phyloP scores from a whole-genome alignment of 768 basidiomycete genomes.

The Psilocybe azurescens region DNA sequence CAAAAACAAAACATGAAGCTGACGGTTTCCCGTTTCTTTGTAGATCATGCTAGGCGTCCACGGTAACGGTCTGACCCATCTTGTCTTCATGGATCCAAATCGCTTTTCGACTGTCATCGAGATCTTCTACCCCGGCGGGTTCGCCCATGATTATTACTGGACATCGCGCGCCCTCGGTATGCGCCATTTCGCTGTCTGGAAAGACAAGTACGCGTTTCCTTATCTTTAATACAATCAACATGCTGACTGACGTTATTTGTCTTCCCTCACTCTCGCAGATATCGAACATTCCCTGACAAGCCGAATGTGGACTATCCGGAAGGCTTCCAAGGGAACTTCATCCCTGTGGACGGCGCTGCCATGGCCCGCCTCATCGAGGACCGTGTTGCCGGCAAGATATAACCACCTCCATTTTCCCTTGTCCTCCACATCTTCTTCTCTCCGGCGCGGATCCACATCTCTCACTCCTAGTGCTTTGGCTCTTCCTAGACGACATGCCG shows the following conservation, averaged over 20 bases:
- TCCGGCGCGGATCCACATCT: not conserved
- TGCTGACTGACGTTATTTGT: not conserved
- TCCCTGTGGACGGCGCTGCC: slow-evolving; percentile 72
- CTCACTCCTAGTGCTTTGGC: not conserved
- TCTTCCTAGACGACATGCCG: too few relatives aligned
- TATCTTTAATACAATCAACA: not conserved
- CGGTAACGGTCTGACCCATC: slow-evolving; percentile 83
- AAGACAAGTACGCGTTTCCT: slow-evolving; percentile 58
- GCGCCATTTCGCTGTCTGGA: slow-evolving; percentile 80
- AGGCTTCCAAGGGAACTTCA: slow-evolving; percentile 81
- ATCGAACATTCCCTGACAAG: slow-evolving; percentile 48
- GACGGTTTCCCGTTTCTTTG: slow-evolving; percentile 6
- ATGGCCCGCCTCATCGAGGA: slow-evolving; percentile 78
- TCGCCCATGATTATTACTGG: slow-evolving; percentile 89
- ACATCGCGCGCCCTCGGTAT: slow-evolving; percentile 76
- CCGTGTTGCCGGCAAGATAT: slow-evolving; percentile 42
- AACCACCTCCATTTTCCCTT: not conserved
- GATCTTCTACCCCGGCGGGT: slow-evolving; percentile 81
- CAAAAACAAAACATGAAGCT: not conserved
- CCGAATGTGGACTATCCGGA: slow-evolving; percentile 72
- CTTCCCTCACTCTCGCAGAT: slow-evolving; percentile 17
- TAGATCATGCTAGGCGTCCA: slow-evolving; percentile 77
- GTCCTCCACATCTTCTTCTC: not conserved
- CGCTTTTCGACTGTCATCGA: slow-evolving; percentile 84
- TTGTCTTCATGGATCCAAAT: slow-evolving; percentile 84